Conservation (phyloP, 257 asterid genomes). For the Avicennia marina region DNA sequence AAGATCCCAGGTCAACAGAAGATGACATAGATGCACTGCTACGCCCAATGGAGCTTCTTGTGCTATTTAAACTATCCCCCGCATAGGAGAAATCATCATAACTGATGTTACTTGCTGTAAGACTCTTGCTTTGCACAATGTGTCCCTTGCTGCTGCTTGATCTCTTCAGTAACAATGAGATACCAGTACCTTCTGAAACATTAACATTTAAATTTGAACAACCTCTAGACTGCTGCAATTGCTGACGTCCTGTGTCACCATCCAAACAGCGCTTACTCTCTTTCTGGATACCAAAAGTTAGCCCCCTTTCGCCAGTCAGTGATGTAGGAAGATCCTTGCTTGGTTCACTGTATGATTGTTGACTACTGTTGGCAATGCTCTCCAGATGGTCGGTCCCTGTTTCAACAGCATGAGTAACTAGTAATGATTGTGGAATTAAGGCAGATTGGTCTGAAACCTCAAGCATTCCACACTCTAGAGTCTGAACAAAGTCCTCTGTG, state of each 20-base stretch:
- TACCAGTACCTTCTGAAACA: conserved; percentile 65
- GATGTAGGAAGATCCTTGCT: conserved; percentile 27
- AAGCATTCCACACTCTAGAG: conserved; percentile 29
- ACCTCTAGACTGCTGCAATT: conserved; percentile 19
- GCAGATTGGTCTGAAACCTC: too few relatives aligned
- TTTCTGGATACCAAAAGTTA: too few relatives aligned
- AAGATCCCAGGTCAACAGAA: conserved; percentile 72
- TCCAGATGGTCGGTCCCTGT: conserved; percentile 23
- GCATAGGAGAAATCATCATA: conserved; percentile 73
- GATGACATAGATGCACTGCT: conserved; percentile 76
- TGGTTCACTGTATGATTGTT: conserved; percentile 19
- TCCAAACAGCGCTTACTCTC: conserved; percentile 26
- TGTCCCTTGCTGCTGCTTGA: conserved; percentile 55
- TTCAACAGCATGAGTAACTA: too few relatives aligned
- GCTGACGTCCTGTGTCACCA: conserved; percentile 22
- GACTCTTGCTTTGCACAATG: conserved; percentile 70
- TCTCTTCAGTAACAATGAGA: conserved; percentile 60
- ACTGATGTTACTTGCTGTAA: conserved; percentile 63
- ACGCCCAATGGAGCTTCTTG: conserved; percentile 73
- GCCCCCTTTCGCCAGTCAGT: conserved; percentile 29
- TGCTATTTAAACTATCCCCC: conserved; percentile 64
- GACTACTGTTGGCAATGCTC: conserved; percentile 23
- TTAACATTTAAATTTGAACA: conserved; percentile 35
- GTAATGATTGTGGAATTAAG: too few relatives aligned
- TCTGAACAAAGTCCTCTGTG: conserved; percentile 24